These are phyloP conservation scores for Pseudogymnoascus sp. DNA, from an alignment of 2,329 filamentous ascomycete genomes.

Conservation along the genomic window DNA sequence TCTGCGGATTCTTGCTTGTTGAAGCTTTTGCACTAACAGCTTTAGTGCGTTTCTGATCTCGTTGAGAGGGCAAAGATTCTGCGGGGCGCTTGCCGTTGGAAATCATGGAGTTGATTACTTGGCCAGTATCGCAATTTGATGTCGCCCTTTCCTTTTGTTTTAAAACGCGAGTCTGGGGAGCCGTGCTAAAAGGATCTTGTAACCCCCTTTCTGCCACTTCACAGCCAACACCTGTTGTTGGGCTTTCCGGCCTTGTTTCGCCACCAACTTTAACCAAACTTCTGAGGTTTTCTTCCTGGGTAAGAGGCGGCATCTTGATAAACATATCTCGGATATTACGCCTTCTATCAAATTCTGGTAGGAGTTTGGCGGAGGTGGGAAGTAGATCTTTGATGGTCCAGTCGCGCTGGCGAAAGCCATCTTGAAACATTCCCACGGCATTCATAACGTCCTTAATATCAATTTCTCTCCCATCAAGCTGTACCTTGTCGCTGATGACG, in stretches of 20 bases:
- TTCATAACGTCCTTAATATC: constrained; percentile 71
- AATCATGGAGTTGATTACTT: constrained; percentile 6
- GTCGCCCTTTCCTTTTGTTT: background rate
- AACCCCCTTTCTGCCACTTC: background rate
- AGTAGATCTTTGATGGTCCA: constrained; percentile 62
- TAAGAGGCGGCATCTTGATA: constrained; percentile 40
- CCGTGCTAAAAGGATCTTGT: background rate
- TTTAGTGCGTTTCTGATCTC: constrained; percentile 45
- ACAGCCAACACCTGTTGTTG: background rate
- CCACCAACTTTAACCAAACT: constrained; percentile 13
- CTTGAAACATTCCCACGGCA: constrained; percentile 60
- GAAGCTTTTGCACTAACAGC: constrained; percentile 23
- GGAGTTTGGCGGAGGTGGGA: constrained; percentile 70
- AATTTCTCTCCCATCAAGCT: constrained; percentile 39
- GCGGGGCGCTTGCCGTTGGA: constrained; percentile 8
- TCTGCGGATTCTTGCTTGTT: constrained; percentile 41
- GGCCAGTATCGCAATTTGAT: constrained; percentile 17
- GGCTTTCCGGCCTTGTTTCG: background rate
- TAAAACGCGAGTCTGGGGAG: background rate
- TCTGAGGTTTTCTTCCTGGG: constrained; percentile 15
- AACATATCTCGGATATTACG: constrained; percentile 94
- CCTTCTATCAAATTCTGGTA: constrained; percentile 81
- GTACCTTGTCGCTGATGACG: constrained; percentile 57
- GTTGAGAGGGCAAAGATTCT: constrained; percentile 12
- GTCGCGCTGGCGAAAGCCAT: constrained; percentile 57